These are phyloP conservation scores for Zea mays DNA, from an alignment of 176 grass and related monocot genomes.

Conservation along the genomic window DNA sequence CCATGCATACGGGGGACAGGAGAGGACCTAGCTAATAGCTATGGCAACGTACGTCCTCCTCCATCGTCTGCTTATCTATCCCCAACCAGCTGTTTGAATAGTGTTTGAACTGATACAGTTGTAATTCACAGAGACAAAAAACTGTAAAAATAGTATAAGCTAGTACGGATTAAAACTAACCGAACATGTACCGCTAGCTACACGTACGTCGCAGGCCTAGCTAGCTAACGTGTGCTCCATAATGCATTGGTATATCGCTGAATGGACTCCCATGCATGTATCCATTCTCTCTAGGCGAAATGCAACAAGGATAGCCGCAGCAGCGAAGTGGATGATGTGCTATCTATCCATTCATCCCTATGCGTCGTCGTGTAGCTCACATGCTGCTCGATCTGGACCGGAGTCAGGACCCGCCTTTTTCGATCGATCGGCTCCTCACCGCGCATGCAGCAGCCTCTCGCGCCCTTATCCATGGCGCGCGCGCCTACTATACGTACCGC, in stretches of 20 bases:
- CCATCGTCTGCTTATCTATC: background rate
- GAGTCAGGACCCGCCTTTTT: background rate
- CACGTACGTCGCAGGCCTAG: background rate
- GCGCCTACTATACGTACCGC: background rate
- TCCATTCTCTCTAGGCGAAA: no score
- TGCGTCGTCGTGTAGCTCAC: background rate
- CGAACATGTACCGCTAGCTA: no score
- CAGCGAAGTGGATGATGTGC: no score
- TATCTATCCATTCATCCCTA: background rate
- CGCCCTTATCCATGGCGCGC: no score
- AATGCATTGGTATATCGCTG: background rate
- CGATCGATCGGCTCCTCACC: background rate
- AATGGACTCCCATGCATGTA: no score
- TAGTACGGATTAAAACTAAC: no score
- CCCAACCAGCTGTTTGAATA: background rate
- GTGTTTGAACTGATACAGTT: no score
- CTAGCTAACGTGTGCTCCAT: background rate
- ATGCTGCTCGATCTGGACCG: background rate
- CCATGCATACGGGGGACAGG: slow-evolving; percentile 36
- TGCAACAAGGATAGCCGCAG: no score
- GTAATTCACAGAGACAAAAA: no score
- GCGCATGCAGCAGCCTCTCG: background rate
- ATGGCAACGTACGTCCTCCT: background rate
- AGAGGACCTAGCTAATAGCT: slow-evolving; percentile 22
- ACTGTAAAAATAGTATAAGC: no score